Evolutionary conservation across 2,329 filamentous ascomycete genomes (phyloP).

Genomic region (Leptographium galeiforme): DNA sequence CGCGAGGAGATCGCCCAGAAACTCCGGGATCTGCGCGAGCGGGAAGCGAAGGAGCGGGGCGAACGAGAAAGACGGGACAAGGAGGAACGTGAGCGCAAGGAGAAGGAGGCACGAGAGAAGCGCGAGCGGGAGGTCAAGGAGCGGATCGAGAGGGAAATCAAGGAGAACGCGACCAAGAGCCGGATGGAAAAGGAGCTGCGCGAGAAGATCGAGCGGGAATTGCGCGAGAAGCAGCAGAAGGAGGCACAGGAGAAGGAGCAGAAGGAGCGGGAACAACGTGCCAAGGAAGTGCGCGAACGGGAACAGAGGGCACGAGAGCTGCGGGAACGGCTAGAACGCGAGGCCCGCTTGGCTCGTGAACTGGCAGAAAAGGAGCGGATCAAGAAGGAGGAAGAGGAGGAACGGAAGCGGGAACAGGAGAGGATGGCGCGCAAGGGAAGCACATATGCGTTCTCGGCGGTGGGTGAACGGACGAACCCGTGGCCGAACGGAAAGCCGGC

Average conservation of each 20-base stretch:
- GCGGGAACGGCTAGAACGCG: constrained; percentile 26
- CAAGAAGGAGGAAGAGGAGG: constrained; percentile 17
- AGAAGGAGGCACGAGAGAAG: constrained; percentile 18
- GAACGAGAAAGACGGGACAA: constrained; percentile 15
- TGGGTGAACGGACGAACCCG: constrained; percentile 56
- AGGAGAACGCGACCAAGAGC: constrained; percentile 27
- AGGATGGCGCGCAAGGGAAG: constrained; percentile 28
- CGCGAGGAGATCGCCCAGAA: constrained; percentile 42
- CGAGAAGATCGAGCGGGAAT: constrained; percentile 22
- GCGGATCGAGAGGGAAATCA: constrained; percentile 25
- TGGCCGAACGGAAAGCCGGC: constrained; percentile 51
- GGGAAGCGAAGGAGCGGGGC: constrained; percentile 22
- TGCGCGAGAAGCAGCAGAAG: constrained; percentile 21
- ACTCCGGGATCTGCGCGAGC: constrained; percentile 14
- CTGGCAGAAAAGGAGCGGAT: constrained; percentile 19
- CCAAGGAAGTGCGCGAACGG: constrained; percentile 12
- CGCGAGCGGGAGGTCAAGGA: constrained; percentile 18
- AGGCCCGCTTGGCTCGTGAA: constrained; percentile 15
- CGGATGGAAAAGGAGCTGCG: constrained; percentile 24
- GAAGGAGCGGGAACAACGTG: constrained; percentile 3
- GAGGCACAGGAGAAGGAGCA: constrained; percentile 15
- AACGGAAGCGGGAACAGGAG: constrained; percentile 10
- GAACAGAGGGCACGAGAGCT: constrained; percentile 23
- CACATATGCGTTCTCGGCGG: constrained; percentile 49
- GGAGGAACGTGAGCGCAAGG: constrained; percentile 19